Conservation (phyloP, 257 asterid species). For the Solanum appendiculatum region DNA sequence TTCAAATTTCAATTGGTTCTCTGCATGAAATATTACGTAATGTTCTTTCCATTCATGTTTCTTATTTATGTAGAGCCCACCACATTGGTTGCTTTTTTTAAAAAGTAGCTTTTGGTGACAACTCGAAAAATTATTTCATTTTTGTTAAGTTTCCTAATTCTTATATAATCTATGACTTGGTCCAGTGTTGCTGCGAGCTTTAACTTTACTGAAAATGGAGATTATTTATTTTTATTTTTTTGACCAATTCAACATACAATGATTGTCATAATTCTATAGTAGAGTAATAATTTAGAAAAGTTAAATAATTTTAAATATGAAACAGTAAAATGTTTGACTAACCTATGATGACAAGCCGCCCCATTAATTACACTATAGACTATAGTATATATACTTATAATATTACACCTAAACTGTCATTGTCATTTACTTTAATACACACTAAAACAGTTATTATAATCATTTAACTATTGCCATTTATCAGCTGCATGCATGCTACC, state of each 20-base stretch:
- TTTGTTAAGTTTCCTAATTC: background rate
- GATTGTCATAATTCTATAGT: background rate
- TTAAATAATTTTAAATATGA: background rate
- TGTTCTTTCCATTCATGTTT: background rate
- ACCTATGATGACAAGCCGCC: background rate
- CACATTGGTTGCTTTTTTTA: background rate
- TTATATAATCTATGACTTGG: background rate
- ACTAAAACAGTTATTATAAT: background rate
- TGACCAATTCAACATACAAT: constrained; percentile 15
- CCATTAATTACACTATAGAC: background rate
- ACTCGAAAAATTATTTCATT: background rate
- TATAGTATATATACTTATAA: background rate
- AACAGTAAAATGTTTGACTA: background rate
- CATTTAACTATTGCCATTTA: background rate
- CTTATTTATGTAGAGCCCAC: background rate
- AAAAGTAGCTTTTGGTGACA: background rate
- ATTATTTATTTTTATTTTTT: background rate
- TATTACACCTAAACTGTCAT: background rate
- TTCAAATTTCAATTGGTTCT: background rate
- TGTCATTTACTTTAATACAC: background rate
- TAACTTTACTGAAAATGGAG: background rate
- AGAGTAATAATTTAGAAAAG: background rate
- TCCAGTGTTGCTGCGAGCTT: background rate
- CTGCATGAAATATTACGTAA: background rate
- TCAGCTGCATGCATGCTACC: background rate